Evolutionary conservation across 1,284 basidiomycete genomes (phyloP), one percentile per base, ranked within the genome.

Genomic region (Coriolopsis trogii): DNA sequence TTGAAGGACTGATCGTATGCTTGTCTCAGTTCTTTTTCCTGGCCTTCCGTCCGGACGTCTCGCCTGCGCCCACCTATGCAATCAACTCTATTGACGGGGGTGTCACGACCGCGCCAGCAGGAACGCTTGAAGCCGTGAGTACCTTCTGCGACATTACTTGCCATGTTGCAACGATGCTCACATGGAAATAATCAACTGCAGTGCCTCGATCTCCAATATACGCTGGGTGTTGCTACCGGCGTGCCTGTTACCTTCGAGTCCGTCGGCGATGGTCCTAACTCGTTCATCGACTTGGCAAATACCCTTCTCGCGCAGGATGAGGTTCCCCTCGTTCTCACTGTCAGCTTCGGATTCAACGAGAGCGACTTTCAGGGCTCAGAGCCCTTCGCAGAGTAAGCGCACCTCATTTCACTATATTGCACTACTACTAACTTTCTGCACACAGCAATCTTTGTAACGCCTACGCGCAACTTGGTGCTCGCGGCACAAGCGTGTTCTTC

Each of bases 201-300:
- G 37, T 81, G 82, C 60, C 70, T 86, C 13, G 82, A 86, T 58
- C 79, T 84, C 33, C 81, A 87, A 68, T 85, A 85, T 50, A 78
- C 81, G 5, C 77, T 74, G 13, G 82, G 78, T 13, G 68, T 87
- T 80, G 79, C 68, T 80, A 79, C 70, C 74, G 76, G 71, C 74
- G 55, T 57, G 15, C 29, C 54, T 20, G 40, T 43, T 9, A 64
- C 26, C 26, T 55, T 56, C 33, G 21, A 54, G 13, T 51, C 53
- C 24, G 56, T 56, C n/a, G 59, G 56, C 28, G 33, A 36, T 6
- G 56, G 58, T 23, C 38, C 60, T n/a, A 49, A 41, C n/a, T 58
- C 60, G 12, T 62, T 67, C 49, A 46, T 64, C 13, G 65, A 68
- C 46, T 67, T 67, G 39, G 65, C 67, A 51, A 66, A 69, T 51